These are phyloP conservation scores for Zalaria obscura DNA, from an alignment of 2,329 filamentous ascomycete species.

Conservation along the genomic window DNA sequence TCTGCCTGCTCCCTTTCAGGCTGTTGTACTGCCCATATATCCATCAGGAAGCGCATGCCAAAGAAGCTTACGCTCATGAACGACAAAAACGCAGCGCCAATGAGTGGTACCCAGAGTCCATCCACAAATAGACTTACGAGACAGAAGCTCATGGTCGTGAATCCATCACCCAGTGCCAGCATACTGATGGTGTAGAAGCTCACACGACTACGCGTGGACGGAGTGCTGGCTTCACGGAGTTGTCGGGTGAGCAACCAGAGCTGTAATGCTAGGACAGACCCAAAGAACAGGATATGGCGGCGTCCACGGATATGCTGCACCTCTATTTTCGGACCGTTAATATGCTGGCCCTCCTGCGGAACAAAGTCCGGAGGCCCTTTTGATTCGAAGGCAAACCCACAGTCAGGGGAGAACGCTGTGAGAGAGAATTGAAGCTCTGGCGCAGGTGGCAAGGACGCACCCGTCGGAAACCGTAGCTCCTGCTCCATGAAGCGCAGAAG, in stretches of 20 bases:
- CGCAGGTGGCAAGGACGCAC: constrained; percentile 36
- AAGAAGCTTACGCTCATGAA: constrained; percentile 48
- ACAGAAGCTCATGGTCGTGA: constrained; percentile 39
- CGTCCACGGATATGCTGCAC: constrained; percentile 31
- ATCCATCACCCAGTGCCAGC: constrained; percentile 47
- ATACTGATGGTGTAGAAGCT: constrained; percentile 50
- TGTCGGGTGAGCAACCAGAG: constrained; percentile 44
- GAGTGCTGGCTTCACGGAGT: constrained; percentile 50
- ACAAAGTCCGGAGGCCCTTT: constrained; percentile 42
- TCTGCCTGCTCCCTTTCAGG: constrained; percentile 31
- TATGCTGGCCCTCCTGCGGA: constrained; percentile 36
- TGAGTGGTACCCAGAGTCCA: constrained; percentile 40
- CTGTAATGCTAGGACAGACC: constrained; percentile 35
- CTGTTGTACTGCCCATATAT: constrained; percentile 51
- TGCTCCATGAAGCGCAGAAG: constrained; percentile 39
- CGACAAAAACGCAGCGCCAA: constrained; percentile 42
- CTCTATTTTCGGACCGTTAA: constrained; percentile 44
- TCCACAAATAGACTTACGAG: constrained; percentile 41
- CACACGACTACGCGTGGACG: constrained; percentile 48
- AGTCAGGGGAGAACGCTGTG: constrained; percentile 50
- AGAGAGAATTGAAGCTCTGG: constrained; percentile 44
- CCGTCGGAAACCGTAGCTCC: constrained; percentile 45
- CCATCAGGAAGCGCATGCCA: constrained; percentile 51
- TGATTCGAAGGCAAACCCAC: constrained; percentile 49
- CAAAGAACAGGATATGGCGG: constrained; percentile 39